A percentile compares a stretch with the other conserved stretches of the same genome.
These are phyloP conservation scores for Tylopilus sp. DNA, from an alignment of 768 basidiomycete genomes.

Conservation along the genomic window DNA sequence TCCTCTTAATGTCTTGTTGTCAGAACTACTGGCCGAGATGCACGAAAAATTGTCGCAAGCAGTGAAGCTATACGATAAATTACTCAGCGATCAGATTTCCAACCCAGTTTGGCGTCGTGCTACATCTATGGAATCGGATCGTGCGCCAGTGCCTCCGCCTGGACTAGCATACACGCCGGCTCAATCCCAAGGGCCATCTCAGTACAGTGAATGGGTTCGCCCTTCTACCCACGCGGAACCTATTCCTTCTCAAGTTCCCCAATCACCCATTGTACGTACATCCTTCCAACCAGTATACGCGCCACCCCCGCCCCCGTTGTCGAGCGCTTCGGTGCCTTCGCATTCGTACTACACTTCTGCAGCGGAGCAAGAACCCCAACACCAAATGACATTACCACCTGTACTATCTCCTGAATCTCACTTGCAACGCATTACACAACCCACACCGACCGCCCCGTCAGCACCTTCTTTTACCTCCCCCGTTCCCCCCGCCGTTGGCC, in stretches of 20 bases:
- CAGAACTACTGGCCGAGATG: constrained; percentile 90
- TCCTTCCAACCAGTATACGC: constrained; percentile 30
- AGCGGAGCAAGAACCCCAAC: constrained; percentile 13
- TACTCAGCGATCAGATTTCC: constrained; percentile 80
- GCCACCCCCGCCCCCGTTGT: constrained; percentile 19
- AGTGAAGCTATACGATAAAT: constrained; percentile 85
- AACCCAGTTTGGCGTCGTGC: constrained; percentile 60
- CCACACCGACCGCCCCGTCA: constrained; percentile 10
- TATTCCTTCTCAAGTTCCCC: constrained; percentile 22
- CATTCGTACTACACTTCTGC: constrained; percentile 9
- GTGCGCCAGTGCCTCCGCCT: constrained; percentile 26
- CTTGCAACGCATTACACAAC: constrained; percentile 19
- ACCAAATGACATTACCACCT: constrained; percentile 13
- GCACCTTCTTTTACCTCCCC: constrained; percentile 17
- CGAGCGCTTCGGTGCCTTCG: constrained; percentile 10
- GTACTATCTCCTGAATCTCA: constrained; percentile 6
- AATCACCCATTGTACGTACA: constrained; percentile 27
- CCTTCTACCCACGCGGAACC: constrained; percentile 15
- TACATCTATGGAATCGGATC: constrained; percentile 19
- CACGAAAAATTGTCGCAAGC: constrained; percentile 91
- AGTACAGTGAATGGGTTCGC: constrained; percentile 34
- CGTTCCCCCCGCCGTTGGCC: constrained; percentile 12
- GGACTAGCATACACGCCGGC: constrained; percentile 19
- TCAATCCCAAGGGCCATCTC: constrained; percentile 21
- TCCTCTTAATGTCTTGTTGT: not conserved